Evolutionary conservation across 768 basidiomycete species (phyloP).

Genomic region (Pholiota conissans): DNA sequence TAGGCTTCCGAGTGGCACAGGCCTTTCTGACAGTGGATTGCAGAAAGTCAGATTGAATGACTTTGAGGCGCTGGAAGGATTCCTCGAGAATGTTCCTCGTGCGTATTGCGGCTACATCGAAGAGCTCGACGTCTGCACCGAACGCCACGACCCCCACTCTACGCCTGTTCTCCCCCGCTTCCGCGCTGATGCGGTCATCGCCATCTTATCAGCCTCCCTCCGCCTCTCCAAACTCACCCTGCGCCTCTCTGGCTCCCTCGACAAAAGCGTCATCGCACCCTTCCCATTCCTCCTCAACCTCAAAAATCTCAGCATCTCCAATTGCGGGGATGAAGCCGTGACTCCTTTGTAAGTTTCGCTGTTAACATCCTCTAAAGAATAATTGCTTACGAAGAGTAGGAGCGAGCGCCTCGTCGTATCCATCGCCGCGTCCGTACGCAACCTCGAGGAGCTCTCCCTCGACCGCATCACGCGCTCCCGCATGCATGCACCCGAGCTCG

Average conservation of each 20-base stretch:
- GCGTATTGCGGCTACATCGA: constrained; percentile 51
- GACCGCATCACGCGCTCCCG: constrained; percentile 67
- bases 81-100: constrained; percentile 57
- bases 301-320: constrained; percentile 46
- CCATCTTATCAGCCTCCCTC: constrained; percentile 49
- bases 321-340: constrained; percentile 39
- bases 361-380: no score
- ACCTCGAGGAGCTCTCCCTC: constrained; percentile 55
- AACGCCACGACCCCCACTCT: constrained; percentile 15
- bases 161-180: constrained; percentile 26
- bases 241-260: constrained; percentile 47
- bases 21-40: constrained; percentile 16
- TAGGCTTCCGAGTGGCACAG: constrained; percentile 9
- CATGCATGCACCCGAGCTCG: constrained; percentile 61
- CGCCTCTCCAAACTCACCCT: constrained; percentile 50
- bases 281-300: constrained; percentile 47
- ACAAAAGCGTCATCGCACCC: constrained; percentile 46
- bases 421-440: constrained; percentile 59
- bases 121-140: constrained; percentile 50
- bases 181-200: constrained; percentile 46
- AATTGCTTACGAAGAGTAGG: no score
- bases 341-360: constrained; percentile 49
- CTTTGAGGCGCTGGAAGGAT: constrained; percentile 46
- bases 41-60: constrained; percentile 52
- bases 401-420: constrained; percentile 71